These are phyloP conservation scores for Aspergillus udagawae DNA, from an alignment of 2,329 filamentous ascomycete species.

Conservation along the genomic window DNA sequence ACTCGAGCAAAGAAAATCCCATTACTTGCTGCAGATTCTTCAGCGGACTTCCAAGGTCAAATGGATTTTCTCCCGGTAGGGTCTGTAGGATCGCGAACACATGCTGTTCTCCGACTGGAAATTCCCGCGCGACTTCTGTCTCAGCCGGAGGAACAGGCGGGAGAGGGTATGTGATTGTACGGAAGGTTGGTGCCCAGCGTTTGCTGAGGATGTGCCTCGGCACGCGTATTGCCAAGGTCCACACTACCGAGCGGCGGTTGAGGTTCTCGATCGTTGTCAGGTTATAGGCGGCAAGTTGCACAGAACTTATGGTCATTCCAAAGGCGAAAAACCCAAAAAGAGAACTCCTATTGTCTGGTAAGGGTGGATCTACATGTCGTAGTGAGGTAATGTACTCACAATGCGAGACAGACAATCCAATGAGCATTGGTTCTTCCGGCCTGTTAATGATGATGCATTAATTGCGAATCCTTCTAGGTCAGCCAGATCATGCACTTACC, in stretches of 20 bases:
- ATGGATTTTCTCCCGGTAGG: slow-evolving; percentile 74
- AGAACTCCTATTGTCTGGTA: slow-evolving; percentile 41
- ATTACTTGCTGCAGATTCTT: slow-evolving; percentile 77
- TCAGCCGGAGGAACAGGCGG: slow-evolving; percentile 19
- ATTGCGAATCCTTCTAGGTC: not conserved
- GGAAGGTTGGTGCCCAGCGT: slow-evolving; percentile 31
- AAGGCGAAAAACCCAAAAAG: slow-evolving; percentile 78
- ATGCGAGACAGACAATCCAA: slow-evolving; percentile 62
- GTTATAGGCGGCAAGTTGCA: slow-evolving; percentile 68
- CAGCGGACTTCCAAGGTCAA: slow-evolving; percentile 64
- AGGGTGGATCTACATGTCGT: slow-evolving; percentile 8
- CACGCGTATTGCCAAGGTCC: slow-evolving; percentile 71
- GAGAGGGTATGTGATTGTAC: slow-evolving; percentile 40
- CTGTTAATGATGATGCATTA: slow-evolving; percentile 21
- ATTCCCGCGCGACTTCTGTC: slow-evolving; percentile 12
- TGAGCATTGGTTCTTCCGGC: slow-evolving; percentile 50
- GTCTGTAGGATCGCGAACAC: slow-evolving; percentile 78
- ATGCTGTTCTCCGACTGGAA: slow-evolving; percentile 49
- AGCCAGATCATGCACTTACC: slow-evolving; percentile 27
- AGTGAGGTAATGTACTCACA: slow-evolving; percentile 42
- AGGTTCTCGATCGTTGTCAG: slow-evolving; percentile 81
- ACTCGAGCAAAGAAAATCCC: slow-evolving; percentile 67
- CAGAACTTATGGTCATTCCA: slow-evolving; percentile 70
- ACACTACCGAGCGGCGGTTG: slow-evolving; percentile 56
- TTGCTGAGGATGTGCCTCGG: slow-evolving; percentile 43